Base-by-base conservation (phyloP, 768 basidiomycete genomes). In the Leucocoprinus birnbaumii region DNA sequence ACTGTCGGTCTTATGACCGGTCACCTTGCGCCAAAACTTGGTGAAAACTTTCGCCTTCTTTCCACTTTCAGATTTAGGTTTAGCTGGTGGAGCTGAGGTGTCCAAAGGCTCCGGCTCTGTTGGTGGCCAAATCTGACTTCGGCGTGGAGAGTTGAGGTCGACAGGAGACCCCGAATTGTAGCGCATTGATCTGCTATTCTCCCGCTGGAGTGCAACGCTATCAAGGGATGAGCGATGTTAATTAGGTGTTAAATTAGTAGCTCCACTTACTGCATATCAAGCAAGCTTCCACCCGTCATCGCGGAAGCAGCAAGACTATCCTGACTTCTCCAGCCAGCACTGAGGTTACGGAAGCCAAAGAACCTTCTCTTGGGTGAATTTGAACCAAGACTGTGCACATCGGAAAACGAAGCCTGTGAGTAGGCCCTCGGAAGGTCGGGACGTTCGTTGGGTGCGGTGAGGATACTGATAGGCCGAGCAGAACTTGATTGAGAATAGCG, bases 261-360 rank as follows among this genome's bases (percentile, higher is more conserved):
- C 46, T 48, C 35, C 1, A 85, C 89, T 59, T 72, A 93, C 91
- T 94, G 91, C 91, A 94, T 93, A 67, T 93, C 89, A 60, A 93
- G 72, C 89, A 94, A 91, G 63, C 91, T 94, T 51, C 91, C 91
- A n/a, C 48, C 54, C 2, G 87, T 87, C 65, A 87, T 79, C 7
- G 87, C 89, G 25, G 90, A 89, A n/a, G 81, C 79, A 1, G 89
- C 87, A 37, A 94, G 71, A 66, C 90, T 92, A 55, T 91, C 88
- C 62, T 87, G 87, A 65, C 89, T 92, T 60, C 81, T 76, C 84
- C 86, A 90, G 11, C 85, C 85, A 19, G 82, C 70, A 55, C 83
- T 85, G 43, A 87, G 73, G 61, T 88, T 88, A 68, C 76, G 84
- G 65, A 86, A 80, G 7, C 86, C 87, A 61, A 93, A 89, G 79